A percentile compares a stretch with the other conserved stretches of the same genome.
Conservation (phyloP, 1,284 basidiomycete species). For the Takashimella koratensis region DNA sequence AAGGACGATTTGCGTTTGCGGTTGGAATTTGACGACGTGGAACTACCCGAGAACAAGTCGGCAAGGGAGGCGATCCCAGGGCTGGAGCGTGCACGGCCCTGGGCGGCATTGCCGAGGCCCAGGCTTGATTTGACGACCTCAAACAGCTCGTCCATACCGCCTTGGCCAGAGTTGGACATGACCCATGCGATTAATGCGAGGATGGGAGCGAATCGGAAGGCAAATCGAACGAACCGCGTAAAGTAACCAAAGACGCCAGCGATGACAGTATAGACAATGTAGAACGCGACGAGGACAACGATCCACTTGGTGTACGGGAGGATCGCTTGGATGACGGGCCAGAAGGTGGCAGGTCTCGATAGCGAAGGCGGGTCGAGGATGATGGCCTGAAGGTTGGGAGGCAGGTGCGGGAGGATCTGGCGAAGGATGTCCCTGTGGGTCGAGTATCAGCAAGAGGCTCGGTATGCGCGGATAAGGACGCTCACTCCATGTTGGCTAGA, state of each 20-base stretch:
- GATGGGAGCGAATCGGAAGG: slow-evolving; percentile 36
- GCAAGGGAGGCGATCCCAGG: slow-evolving; percentile 19
- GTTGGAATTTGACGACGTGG: not conserved
- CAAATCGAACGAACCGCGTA: slow-evolving; percentile 40
- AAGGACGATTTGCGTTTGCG: not conserved
- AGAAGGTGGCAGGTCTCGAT: slow-evolving; percentile 29
- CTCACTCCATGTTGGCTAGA: slow-evolving; percentile 6
- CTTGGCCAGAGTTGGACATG: slow-evolving; percentile 43
- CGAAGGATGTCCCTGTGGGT: slow-evolving; percentile 17
- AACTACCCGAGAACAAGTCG: slow-evolving; percentile 2
- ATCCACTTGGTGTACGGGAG: slow-evolving; percentile 37
- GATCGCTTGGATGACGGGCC: slow-evolving; percentile 29
- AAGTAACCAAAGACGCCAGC: slow-evolving; percentile 33
- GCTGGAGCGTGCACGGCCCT: not conserved
- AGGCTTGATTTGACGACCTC: slow-evolving; percentile 35
- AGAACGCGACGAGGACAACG: slow-evolving; percentile 35
- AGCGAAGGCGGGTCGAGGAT: slow-evolving; percentile 34
- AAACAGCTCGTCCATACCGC: slow-evolving; percentile 36
- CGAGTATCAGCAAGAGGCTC: no score
- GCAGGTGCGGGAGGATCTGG: slow-evolving; percentile 29
- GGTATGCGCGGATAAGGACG: not conserved
- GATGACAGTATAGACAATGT: slow-evolving; percentile 38
- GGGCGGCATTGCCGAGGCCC: slow-evolving; percentile 16
- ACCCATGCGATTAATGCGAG: slow-evolving; percentile 39
- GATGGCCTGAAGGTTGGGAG: slow-evolving; percentile 29